Base-by-base conservation (phyloP, 371 early-diverging fungal species). In the Synchytrium microbalum region DNA sequence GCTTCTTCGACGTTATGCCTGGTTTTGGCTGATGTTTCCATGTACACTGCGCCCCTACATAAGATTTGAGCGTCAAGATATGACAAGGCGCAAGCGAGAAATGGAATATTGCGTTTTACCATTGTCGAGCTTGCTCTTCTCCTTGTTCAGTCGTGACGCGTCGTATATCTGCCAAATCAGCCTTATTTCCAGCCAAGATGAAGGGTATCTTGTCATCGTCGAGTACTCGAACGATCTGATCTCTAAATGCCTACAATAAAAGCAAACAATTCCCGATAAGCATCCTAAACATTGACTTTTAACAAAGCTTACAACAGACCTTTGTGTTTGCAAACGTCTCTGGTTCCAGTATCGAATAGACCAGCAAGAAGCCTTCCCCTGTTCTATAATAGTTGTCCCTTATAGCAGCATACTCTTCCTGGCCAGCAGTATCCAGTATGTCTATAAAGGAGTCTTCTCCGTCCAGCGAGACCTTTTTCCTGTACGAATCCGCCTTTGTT, bases 371-470 rank as follows among this genome's bases (percentile, higher is more conserved):
- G 2, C 95, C 95, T 75, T 94, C 92, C 2, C 92, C 92, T 32
- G 86, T 85, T 2, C 92, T 84, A 69, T 92, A 92, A 73, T 92
- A 92, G 75, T 92, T 92, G 75, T 94, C 95, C 26, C 92, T 86
- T 72, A 93, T 93, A 82, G 80, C 80, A 0, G 78, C 78, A 61
- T 77, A 73, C 64, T 92, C 94, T 79, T 94, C 92, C 69, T 94
- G 92, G 2, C 95, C 92, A 54, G 95, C 95, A 28, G 95, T 94
- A 77, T 94, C 95, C 60, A 94, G 79, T 63, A 94, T 92, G 75
- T 94, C 92, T 67, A 94, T 87, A 67, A 89, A 88, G 64, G 89
- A 89, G 62, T 92, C 92, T 53, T 84, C 78, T 1, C 77, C 59
- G 55, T 67, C 69, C 5, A 78, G 67, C 24, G 59, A 62, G 33